A percentile compares a stretch with the other conserved stretches of the same genome.
phyloP scores from a whole-genome alignment of 2,329 filamentous ascomycete genomes.

The Exophiala sideris region DNA sequence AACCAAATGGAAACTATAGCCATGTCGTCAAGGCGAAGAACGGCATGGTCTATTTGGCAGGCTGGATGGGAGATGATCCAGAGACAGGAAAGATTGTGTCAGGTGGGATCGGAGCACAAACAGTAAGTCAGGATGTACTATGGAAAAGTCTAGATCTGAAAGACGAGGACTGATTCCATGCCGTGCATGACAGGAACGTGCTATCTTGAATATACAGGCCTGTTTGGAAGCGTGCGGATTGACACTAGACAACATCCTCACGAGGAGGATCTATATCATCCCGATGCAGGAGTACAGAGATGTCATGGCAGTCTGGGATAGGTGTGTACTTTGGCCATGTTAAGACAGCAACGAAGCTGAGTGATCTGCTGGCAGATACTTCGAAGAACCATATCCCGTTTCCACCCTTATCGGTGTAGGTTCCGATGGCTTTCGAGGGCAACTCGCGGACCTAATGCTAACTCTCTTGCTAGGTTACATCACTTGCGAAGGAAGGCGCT shows the following conservation, averaged over 20 bases:
- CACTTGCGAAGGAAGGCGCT: constrained; percentile 9
- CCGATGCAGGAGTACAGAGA: constrained; percentile 4
- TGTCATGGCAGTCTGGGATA: constrained; percentile 4
- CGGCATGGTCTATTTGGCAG: neutral
- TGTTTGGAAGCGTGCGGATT: constrained; percentile 10
- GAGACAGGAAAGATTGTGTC: constrained; percentile 1
- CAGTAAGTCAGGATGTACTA: neutral
- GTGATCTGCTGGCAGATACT: neutral
- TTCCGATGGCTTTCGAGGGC: neutral
- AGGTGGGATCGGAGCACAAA: constrained; percentile 4
- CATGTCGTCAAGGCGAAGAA: constrained; percentile 1
- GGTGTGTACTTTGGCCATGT: neutral
- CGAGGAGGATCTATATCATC: constrained; percentile 6
- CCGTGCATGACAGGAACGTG: constrained; percentile 1
- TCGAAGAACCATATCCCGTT: constrained; percentile 9
- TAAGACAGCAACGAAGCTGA: neutral
- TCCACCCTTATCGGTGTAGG: constrained; percentile 4
- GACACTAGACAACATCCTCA: constrained; percentile 8
- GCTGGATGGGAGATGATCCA: constrained; percentile 1
- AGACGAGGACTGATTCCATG: neutral
- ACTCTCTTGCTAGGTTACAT: neutral
- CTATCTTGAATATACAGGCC: constrained; percentile 8
- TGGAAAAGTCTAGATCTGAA: neutral
- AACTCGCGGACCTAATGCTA: neutral
- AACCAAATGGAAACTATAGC: constrained; percentile 1